These are phyloP conservation scores for Mycena crocata DNA, from an alignment of 768 basidiomycete genomes.

Conservation along the genomic window DNA sequence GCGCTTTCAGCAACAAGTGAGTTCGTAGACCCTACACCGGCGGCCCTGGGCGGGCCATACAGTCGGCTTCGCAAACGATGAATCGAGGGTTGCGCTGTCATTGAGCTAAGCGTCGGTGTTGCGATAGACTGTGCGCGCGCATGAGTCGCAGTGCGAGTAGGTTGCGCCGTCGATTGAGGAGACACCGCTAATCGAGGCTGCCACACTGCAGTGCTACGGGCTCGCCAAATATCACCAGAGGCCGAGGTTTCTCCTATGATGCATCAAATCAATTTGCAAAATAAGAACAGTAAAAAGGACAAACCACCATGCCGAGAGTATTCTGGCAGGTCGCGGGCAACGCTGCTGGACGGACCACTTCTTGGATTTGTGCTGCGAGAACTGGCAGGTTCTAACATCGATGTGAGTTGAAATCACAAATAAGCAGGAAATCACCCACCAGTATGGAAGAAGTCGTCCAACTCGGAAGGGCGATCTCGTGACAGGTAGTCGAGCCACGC, in stretches of 20 bases:
- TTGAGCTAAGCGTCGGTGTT: slow-evolving; percentile 9
- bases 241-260: slow-evolving; percentile 3
- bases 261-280: background rate
- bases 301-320: slow-evolving; percentile 5
- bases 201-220: slow-evolving; percentile 15
- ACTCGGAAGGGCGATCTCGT: background rate
- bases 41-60: slow-evolving; percentile 34
- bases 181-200: slow-evolving; percentile 29
- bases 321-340: slow-evolving; percentile 6
- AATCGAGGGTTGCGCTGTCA: slow-evolving; percentile 19
- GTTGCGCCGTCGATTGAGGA: slow-evolving; percentile 30
- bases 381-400: background rate
- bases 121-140: slow-evolving; percentile 34
- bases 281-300: background rate
- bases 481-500: slow-evolving; percentile 12
- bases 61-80: slow-evolving; percentile 32
- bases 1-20: slow-evolving; percentile 59
- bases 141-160: slow-evolving; percentile 29
- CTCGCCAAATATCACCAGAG: slow-evolving; percentile 1
- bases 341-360: background rate
- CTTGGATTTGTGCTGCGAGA: slow-evolving; percentile 10
- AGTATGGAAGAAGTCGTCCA: slow-evolving; percentile 8
- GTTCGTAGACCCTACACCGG: slow-evolving; percentile 49
- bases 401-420: background rate
- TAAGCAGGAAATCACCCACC: background rate